These are phyloP conservation scores for Dactylellina drechsleri DNA, from an alignment of 2,329 filamentous ascomycete genomes.

Conservation along the genomic window DNA sequence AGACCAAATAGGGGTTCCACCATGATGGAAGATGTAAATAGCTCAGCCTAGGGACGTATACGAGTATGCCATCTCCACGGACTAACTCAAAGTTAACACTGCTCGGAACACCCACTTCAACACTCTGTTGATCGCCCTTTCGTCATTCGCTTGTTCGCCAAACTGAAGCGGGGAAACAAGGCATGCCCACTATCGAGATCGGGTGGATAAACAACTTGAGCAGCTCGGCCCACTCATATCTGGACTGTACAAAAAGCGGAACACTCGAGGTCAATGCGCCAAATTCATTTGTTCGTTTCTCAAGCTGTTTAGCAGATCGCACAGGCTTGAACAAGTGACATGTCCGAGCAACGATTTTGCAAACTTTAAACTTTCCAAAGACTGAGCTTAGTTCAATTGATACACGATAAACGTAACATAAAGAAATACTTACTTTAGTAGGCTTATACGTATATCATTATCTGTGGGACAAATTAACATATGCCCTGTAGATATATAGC, in stretches of 20 bases:
- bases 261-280: slow-evolving; percentile 51
- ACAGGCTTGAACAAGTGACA: no score
- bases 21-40: slow-evolving; percentile 21
- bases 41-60: slow-evolving; percentile 22
- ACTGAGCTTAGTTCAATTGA: no score
- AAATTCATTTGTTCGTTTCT: slow-evolving; percentile 12
- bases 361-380: no score
- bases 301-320: no score
- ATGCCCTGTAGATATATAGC: neutral
- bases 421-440: neutral
- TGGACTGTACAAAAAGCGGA: slow-evolving; percentile 7
- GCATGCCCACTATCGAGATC: slow-evolving; percentile 22
- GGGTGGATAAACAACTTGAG: slow-evolving; percentile 37
- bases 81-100: no score
- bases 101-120: slow-evolving; percentile 6
- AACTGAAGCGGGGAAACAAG: slow-evolving; percentile 41
- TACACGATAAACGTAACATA: no score
- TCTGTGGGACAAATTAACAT: neutral
- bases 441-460: neutral
- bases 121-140: slow-evolving; percentile 9
- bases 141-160: slow-evolving; percentile 37
- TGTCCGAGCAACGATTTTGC: no score
- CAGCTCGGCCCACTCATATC: slow-evolving; percentile 17
- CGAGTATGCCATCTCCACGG: no score
- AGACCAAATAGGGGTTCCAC: neutral